Base-by-base conservation (phyloP, 768 basidiomycete genomes). In the Lactarius evosmus region DNA sequence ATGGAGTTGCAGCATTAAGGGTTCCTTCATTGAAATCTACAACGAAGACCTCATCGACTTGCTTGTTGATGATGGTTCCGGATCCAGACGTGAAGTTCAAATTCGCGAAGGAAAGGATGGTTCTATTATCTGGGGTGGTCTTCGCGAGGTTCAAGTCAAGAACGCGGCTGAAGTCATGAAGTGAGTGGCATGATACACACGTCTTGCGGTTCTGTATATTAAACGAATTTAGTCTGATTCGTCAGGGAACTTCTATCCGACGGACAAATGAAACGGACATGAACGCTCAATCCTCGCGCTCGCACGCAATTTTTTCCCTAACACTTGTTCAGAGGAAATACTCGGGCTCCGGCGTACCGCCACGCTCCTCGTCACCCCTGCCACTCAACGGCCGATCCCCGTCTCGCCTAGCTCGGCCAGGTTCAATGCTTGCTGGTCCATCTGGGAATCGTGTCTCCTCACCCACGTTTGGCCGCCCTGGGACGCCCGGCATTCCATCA, bases 11-110 rank as follows among this genome's bases (percentile, higher is more conserved):
- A 83, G 75, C 67, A 78, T 94, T 72, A 95, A 92, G 76, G 91
- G 91, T 56, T 94, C 92, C 27, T 99, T 96, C 79, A 87, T 99
- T 67, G 97, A 99, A 81, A 85, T 99, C 58, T 98, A 99, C 78
- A 98, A 99, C 76, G 97, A 99, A 78, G 97, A 99, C 77, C 84
- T 99, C 57, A 92, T 98, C 74, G 97, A 99, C 79, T 81, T 99
- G 57, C 81, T 99, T 58, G 86, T 86, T 60, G 78, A 86, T 70
- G 88, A 91, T 63, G 89, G 92, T 61, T 79, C 76, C 36, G 86
- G 83, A n/a, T 81, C 76, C 12, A 83, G 87, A 62, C 86, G 93
- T 55, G 91, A 93, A 71, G 93, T 99, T 16, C 89, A 94, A 73
- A 98, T 99, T 73, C 82, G 97, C 66, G 97, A 99, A 79, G 95